Evolutionary conservation across 208 protist species (phyloP), one percentile per base, ranked within the genome.

Genomic region (Crithidia fasciculata): DNA sequence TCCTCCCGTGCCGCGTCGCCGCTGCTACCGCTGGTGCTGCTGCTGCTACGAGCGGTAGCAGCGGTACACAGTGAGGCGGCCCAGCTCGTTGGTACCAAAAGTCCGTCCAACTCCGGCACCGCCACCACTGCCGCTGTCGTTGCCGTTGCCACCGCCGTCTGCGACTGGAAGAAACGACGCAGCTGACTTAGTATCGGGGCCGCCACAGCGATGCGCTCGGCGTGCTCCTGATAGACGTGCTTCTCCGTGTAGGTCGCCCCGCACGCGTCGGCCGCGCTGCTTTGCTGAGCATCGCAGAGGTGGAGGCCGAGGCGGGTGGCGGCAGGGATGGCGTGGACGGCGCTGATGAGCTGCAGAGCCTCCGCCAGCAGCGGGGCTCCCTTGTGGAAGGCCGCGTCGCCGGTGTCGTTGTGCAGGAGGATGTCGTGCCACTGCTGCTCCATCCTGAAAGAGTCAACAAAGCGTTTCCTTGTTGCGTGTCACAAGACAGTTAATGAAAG

Each of bases 361-460:
- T 92, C 80, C 3, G 89, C 44, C 8, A 94, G 41, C 18, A 91
- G 69, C 15, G 88, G 88, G 2, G 89, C 89, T 12, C 80, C 89
- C 13, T 74, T 76, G 67, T 73, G 78, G 50, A 91, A 92, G 57
- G 69, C 78, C 0, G 40, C 68, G 69, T 93, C 89, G 39, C 86
- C 91, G 28, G 85, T 79, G 66, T 96, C 91, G 47, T 88, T 74
- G 45, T 87, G 73, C 37, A 96, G 78, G 8, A 89, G 44, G 13
- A 96, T 77, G 40, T 92, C 86, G 70, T 92, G 87, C 81, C 82
- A 90, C 75, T 83, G 57, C 18, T 76, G 62, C 74, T 82, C 71
- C 69, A 81, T 82, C 5, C 6, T 28, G 28, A 28, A 28, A 28
- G 28, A 28, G 28, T 28, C 28, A 28, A 28, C 28, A 28, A 28